A percentile compares a stretch with the other conserved stretches of the same genome.
phyloP scores from a whole-genome alignment of 139 green algal species.

The Gonium pectorale region DNA sequence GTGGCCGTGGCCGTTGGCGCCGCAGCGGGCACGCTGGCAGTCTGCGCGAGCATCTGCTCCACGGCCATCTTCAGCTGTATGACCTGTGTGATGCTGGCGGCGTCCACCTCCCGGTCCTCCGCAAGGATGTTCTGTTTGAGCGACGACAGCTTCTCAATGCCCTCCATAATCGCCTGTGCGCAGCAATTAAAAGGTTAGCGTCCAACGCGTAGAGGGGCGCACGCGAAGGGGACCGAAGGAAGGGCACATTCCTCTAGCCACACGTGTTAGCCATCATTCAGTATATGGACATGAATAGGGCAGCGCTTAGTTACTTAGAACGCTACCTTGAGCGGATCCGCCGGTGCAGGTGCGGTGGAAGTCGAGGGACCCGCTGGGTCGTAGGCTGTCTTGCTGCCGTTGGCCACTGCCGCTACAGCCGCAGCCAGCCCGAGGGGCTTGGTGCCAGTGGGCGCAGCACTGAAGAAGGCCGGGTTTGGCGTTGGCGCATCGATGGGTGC shows the following conservation, averaged over 20 bases:
- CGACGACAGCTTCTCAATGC: constrained; percentile 34
- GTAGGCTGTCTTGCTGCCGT: not conserved
- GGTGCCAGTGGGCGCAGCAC: not conserved
- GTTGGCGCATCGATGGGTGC: constrained; percentile 5
- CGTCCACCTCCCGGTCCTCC: constrained; percentile 43
- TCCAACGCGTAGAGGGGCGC: too few relatives aligned
- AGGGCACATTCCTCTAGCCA: too few relatives aligned
- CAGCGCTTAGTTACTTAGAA: too few relatives aligned
- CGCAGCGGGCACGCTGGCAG: not conserved
- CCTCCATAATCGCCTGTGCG: constrained; percentile 23
- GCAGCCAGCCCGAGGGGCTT: not conserved
- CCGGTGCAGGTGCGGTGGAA: not conserved
- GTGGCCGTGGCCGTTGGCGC: not conserved
- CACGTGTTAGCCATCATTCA: too few relatives aligned
- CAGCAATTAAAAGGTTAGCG: too few relatives aligned
- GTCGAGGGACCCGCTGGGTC: constrained; percentile 9
- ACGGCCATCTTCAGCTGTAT: constrained; percentile 41
- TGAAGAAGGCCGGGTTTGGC: constrained; percentile 27
- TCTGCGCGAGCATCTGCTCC: constrained; percentile 19
- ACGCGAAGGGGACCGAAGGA: not conserved
- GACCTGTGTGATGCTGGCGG: constrained; percentile 7
- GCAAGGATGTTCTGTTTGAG: constrained; percentile 27
- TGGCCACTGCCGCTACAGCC: not conserved
- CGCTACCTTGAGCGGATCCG: constrained; percentile 12
- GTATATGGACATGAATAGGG: too few relatives aligned